Conservation (phyloP, 345 rosid species). For the Aquilaria sinensis region DNA sequence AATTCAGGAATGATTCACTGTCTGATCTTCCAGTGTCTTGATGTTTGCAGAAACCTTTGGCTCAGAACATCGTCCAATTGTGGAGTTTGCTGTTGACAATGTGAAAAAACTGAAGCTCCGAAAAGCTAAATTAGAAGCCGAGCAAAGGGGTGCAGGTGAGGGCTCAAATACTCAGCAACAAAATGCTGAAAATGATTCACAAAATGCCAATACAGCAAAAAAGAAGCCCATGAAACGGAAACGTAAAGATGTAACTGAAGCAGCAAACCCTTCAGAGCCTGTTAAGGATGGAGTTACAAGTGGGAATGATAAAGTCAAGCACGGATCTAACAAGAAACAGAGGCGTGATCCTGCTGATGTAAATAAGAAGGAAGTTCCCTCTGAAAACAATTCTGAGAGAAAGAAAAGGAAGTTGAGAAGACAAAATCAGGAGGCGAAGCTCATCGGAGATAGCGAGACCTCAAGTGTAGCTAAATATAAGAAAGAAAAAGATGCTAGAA, state of each 20-base stretch:
- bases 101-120: slow-evolving; percentile 68
- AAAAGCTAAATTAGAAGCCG: slow-evolving; percentile 36
- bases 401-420: slow-evolving; percentile 12
- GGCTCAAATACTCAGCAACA: slow-evolving; percentile 19
- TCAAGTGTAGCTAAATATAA: slow-evolving; percentile 19
- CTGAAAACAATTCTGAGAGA: slow-evolving; percentile 12
- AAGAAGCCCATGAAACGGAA: slow-evolving; percentile 38
- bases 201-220: slow-evolving; percentile 14
- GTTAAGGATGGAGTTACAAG: slow-evolving; percentile 17
- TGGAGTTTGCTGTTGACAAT: slow-evolving; percentile 82
- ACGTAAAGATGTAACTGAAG: slow-evolving; percentile 27
- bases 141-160: slow-evolving; percentile 28
- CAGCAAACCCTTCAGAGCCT: slow-evolving; percentile 14
- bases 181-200: slow-evolving; percentile 19
- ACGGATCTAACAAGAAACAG: slow-evolving; percentile 29
- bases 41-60: slow-evolving; percentile 70
- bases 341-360: slow-evolving; percentile 25
- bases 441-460: slow-evolving; percentile 13
- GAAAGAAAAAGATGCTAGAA: slow-evolving; percentile 4
- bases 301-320: slow-evolving; percentile 10
- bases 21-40: neutral
- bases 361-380: slow-evolving; percentile 14
- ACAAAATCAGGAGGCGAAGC: slow-evolving; percentile 23
- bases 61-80: slow-evolving; percentile 67
- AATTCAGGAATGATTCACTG: neutral